Percentiles rank a stretch among this genome's conserved stretches.
Evolutionary conservation across 2,329 filamentous ascomycete species (phyloP).

Genomic region (Ophiostoma sp.): DNA sequence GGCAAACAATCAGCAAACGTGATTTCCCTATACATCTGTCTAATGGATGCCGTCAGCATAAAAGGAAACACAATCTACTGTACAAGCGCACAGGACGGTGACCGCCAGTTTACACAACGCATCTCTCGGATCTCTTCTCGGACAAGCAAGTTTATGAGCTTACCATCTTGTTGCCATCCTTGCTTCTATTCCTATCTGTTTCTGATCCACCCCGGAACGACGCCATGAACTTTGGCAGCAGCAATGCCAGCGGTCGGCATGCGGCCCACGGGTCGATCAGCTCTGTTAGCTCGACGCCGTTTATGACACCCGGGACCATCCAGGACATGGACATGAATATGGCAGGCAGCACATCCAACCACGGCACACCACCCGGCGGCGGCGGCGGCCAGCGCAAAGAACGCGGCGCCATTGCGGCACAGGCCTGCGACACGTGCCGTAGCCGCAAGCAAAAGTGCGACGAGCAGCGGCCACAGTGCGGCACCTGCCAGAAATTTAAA

Average conservation of each 20-base stretch:
- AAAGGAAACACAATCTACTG: background rate
- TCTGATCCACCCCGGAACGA: no score
- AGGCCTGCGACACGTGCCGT: slow-evolving; percentile 56
- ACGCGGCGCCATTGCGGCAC: slow-evolving; percentile 45
- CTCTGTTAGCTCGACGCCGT: slow-evolving; percentile 12
- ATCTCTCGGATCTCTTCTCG: no score
- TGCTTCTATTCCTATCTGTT: no score
- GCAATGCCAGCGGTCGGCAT: slow-evolving; percentile 4
- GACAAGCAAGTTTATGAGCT: no score
- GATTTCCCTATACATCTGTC: background rate
- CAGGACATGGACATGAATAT: slow-evolving; percentile 8
- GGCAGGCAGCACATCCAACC: background rate
- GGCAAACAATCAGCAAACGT: background rate
- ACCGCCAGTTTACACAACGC: no score
- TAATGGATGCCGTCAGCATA: background rate
- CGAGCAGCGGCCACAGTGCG: slow-evolving; percentile 56
- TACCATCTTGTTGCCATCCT: no score
- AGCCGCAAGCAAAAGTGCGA: slow-evolving; percentile 60
- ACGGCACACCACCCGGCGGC: background rate
- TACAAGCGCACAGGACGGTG: background rate
- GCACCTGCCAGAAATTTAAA: slow-evolving; percentile 52
- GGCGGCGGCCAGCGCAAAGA: slow-evolving; percentile 36
- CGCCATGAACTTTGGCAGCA: slow-evolving; percentile 3
- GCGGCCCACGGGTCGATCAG: slow-evolving; percentile 8
- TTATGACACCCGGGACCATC: background rate